A percentile compares a stretch with the other conserved stretches of the same genome.
These are phyloP conservation scores for Yarrowia phangngaensis DNA, from an alignment of 805 yeast species.

Conservation along the genomic window DNA sequence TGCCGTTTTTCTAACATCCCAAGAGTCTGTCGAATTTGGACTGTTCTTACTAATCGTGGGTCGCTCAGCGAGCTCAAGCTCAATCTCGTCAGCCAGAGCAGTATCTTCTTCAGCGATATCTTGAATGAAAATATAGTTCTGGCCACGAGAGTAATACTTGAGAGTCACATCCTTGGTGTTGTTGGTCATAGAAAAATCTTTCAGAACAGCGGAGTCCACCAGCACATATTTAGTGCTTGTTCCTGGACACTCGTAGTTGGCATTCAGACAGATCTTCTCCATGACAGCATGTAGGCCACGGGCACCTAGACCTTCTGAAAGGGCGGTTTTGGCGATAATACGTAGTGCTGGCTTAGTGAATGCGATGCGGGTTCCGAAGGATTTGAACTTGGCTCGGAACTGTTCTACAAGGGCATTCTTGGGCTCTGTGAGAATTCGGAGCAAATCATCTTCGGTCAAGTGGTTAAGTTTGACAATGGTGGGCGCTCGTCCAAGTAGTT, in stretches of 20 bases:
- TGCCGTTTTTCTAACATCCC: constrained; percentile 1
- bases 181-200: constrained; percentile 35
- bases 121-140: constrained; percentile 43
- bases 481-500: constrained; percentile 57
- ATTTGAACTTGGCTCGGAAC: constrained; percentile 51
- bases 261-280: constrained; percentile 50
- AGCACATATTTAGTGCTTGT: constrained; percentile 51
- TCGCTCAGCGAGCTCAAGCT: constrained; percentile 35
- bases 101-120: constrained; percentile 46
- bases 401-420: constrained; percentile 53
- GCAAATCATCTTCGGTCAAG: constrained; percentile 46
- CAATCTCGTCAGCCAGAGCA: constrained; percentile 40
- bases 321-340: constrained; percentile 49
- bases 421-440: constrained; percentile 52
- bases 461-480: constrained; percentile 50
- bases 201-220: constrained; percentile 37
- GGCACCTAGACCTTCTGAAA: constrained; percentile 57
- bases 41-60: background rate
- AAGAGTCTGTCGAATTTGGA: background rate
- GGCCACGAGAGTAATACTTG: constrained; percentile 47
- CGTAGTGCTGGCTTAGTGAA: constrained; percentile 49
- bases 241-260: constrained; percentile 59
- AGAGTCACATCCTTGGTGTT: constrained; percentile 42
- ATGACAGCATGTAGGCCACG: constrained; percentile 55
- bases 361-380: constrained; percentile 50